Conservation (phyloP, 305 asterid genomes). For the Fraxinus albicans region DNA sequence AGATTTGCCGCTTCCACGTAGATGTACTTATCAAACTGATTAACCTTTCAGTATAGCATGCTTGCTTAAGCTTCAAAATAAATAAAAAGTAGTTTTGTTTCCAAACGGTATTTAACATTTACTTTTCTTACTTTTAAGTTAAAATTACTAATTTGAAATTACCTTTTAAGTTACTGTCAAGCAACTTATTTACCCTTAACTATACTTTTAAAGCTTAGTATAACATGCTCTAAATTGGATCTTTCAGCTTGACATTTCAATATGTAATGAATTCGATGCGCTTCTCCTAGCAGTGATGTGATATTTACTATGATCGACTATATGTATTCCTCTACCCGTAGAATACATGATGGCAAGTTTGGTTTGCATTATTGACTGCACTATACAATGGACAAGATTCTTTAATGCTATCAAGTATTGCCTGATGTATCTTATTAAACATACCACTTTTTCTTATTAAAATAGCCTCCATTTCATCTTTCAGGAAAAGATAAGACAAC, state of each 20-base stretch:
- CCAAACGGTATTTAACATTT: not conserved
- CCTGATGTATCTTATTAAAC: not conserved
- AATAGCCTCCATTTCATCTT: not conserved
- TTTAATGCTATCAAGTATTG: not conserved
- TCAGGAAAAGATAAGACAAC: conserved; percentile 66
- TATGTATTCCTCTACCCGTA: not conserved
- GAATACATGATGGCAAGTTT: not conserved
- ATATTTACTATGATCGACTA: not conserved
- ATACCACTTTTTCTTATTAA: not conserved
- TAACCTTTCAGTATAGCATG: not conserved
- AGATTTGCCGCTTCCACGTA: not conserved
- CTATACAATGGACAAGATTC: not conserved
- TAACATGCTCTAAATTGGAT: not conserved
- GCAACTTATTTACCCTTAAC: not conserved
- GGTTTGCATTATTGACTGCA: not conserved
- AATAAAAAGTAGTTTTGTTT: no score
- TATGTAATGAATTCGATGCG: not conserved
- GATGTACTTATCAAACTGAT: not conserved
- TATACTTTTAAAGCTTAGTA: not conserved
- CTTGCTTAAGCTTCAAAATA: not conserved
- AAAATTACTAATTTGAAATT: not conserved
- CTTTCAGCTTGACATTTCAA: not conserved
- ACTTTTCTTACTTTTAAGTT: not conserved
- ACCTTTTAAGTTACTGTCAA: not conserved
- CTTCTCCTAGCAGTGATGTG: not conserved